Conservation (phyloP, 2,329 filamentous ascomycete species). For the Ilyonectria destructans region DNA sequence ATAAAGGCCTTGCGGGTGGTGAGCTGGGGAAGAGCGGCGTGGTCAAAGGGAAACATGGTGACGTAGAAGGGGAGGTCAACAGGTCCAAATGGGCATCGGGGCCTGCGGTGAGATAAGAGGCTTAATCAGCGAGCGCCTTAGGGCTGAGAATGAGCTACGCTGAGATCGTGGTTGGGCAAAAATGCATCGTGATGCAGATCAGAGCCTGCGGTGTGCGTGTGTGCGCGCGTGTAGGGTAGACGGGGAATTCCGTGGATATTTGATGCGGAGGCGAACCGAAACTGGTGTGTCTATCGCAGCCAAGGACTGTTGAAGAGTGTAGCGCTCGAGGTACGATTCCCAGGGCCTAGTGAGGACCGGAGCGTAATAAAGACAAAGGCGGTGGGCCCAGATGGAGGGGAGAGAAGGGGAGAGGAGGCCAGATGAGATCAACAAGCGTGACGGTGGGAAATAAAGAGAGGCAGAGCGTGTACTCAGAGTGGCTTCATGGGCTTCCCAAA, state of each 20-base stretch:
- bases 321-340: background rate
- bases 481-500: slow-evolving; percentile 5
- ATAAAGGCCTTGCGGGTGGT: slow-evolving; percentile 80
- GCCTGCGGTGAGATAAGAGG: slow-evolving; percentile 25
- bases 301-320: slow-evolving; percentile 10
- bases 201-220: slow-evolving; percentile 24
- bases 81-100: slow-evolving; percentile 22
- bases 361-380: background rate
- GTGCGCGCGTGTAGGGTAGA: slow-evolving; percentile 18
- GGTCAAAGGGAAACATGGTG: slow-evolving; percentile 72
- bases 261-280: slow-evolving; percentile 10
- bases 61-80: background rate
- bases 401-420: background rate
- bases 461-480: slow-evolving; percentile 14
- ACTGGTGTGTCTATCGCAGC: slow-evolving; percentile 14
- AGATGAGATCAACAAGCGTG: slow-evolving; percentile 12
- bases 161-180: slow-evolving; percentile 34
- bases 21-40: slow-evolving; percentile 69
- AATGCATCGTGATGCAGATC: slow-evolving; percentile 39
- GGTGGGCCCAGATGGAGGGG: background rate
- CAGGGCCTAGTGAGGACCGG: background rate
- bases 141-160: slow-evolving; percentile 30
- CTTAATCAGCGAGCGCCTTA: slow-evolving; percentile 33
- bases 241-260: slow-evolving; percentile 16
- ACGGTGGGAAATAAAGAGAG: slow-evolving; percentile 17